These are phyloP conservation scores for Hippophae tibetana DNA, from an alignment of 306 rosid species.

Conservation along the genomic window DNA sequence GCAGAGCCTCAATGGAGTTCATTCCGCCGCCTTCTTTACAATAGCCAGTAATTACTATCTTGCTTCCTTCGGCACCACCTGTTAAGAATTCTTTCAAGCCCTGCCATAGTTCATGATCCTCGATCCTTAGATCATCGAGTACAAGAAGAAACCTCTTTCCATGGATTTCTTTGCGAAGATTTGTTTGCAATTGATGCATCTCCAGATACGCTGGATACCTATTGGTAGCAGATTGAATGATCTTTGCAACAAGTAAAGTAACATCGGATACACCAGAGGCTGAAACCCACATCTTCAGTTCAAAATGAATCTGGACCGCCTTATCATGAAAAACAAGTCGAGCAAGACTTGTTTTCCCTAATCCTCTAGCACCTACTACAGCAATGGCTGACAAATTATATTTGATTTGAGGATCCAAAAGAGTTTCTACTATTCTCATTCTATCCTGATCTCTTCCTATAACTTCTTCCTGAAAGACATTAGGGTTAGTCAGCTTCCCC, in stretches of 20 bases:
- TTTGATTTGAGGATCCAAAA: background rate
- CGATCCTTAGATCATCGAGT: conserved; percentile 25
- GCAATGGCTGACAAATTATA: background rate
- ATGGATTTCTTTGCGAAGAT: background rate
- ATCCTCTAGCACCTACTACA: background rate
- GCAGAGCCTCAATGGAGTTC: too few species aligned
- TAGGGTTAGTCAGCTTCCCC: background rate
- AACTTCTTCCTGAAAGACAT: background rate
- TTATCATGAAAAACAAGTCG: conserved; percentile 9
- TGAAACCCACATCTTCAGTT: conserved; percentile 20
- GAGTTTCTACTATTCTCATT: background rate
- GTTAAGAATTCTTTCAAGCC: background rate
- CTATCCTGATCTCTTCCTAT: background rate
- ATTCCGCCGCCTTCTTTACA: too few species aligned
- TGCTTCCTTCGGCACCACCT: background rate
- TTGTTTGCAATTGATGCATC: conserved; percentile 3
- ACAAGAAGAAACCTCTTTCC: conserved; percentile 15
- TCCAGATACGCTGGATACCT: background rate
- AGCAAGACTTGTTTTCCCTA: conserved; percentile 1
- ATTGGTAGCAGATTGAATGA: background rate
- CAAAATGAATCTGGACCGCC: background rate
- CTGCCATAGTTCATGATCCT: conserved; percentile 1
- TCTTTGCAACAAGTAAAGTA: conserved; percentile 1
- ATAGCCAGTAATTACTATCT: too few species aligned
- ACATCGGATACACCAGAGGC: conserved; percentile 6